Evolutionary conservation across 2,329 filamentous ascomycete species (phyloP).

Genomic region (Hypocrella siamensis): DNA sequence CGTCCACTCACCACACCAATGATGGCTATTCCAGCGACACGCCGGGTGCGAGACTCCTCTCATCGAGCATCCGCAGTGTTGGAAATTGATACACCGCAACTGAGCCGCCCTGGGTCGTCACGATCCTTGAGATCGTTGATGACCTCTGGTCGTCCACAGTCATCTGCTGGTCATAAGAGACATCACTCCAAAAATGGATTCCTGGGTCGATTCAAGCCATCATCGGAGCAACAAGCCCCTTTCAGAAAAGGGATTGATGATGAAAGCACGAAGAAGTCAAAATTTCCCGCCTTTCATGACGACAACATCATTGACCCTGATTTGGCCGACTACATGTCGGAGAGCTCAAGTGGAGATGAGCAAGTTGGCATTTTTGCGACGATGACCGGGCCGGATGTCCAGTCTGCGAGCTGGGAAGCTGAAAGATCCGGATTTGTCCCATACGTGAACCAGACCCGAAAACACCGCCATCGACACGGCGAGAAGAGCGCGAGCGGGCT

Average conservation of each 20-base stretch:
- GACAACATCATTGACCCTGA: slow-evolving; percentile 98
- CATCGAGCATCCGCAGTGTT: slow-evolving; percentile 78
- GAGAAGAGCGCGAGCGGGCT: slow-evolving; percentile 63
- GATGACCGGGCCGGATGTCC: slow-evolving; percentile 49
- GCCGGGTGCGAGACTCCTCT: slow-evolving; percentile 49
- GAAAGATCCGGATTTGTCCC: slow-evolving; percentile 62
- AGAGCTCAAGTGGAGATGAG: slow-evolving; percentile 86
- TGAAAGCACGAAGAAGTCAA: slow-evolving; percentile 46
- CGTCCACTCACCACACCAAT: slow-evolving; percentile 49
- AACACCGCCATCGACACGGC: slow-evolving; percentile 54
- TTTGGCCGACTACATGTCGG: slow-evolving; percentile 86
- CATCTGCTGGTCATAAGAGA: slow-evolving; percentile 59
- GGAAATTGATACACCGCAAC: slow-evolving; percentile 72
- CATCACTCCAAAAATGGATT: slow-evolving; percentile 81
- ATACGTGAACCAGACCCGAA: slow-evolving; percentile 57
- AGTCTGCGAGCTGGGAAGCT: slow-evolving; percentile 52
- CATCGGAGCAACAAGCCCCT: slow-evolving; percentile 67
- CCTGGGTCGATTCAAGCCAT: slow-evolving; percentile 54
- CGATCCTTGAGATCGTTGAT: slow-evolving; percentile 68
- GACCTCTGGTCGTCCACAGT: slow-evolving; percentile 54
- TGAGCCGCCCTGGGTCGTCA: slow-evolving; percentile 86
- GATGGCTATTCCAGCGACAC: slow-evolving; percentile 55
- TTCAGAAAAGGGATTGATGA: slow-evolving; percentile 63
- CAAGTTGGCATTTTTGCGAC: slow-evolving; percentile 74
- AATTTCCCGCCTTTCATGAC: slow-evolving; percentile 85